Base-by-base conservation (phyloP, 768 basidiomycete species). In the Rhodotorula kratochvilovae region DNA sequence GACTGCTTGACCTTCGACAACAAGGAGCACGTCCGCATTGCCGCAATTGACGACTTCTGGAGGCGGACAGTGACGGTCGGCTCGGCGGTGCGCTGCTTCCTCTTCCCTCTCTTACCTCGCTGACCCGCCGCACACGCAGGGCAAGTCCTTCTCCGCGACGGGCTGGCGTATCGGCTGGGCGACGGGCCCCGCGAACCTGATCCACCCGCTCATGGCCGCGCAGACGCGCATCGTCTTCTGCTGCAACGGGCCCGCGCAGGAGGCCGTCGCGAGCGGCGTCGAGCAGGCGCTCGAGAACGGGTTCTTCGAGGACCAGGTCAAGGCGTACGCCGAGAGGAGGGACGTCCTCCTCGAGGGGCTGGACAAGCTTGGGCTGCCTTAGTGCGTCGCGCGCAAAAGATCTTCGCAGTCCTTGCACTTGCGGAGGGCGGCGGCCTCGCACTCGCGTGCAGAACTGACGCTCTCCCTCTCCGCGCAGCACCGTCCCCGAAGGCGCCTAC, bases 151-250 rank as follows among this genome's bases (percentile, higher is more conserved):
- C 81, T 90, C 93, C 23, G 91, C 92, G 10, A 99, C 95, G 5
- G 95, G 96, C 35, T 98, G 93, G 94, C 89, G 95, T 68, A 86
- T 98, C 59, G 95, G 96, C 73, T 98, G 94, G 94, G 86, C 95
- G 15, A 89, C 98, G 76, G 96, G 89, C 27, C 92, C 93, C 15
- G 77, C 63, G 23, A 56, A 56, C 63, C 53, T 57, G 13, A 53
- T 65, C 55, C 63, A 56, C 45, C 54, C 65, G 3, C 90, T 92
- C 25, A 85, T 96, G 39, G 92, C 93, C 15, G 95, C 78, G 1
- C 87, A 86, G 60, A 95, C 94, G 0, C 89, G 96, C 43, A 94
- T 98, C 77, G 90, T 97, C 43, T 98, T 96, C 83, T n/a, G 94
- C 92, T 31, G 84, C 42, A 73, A 71, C 63, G 66, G 72, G 1